phyloP scores from a whole-genome alignment of 495 filamentous ascomycete species.

The Lentithecium fluviatile region DNA sequence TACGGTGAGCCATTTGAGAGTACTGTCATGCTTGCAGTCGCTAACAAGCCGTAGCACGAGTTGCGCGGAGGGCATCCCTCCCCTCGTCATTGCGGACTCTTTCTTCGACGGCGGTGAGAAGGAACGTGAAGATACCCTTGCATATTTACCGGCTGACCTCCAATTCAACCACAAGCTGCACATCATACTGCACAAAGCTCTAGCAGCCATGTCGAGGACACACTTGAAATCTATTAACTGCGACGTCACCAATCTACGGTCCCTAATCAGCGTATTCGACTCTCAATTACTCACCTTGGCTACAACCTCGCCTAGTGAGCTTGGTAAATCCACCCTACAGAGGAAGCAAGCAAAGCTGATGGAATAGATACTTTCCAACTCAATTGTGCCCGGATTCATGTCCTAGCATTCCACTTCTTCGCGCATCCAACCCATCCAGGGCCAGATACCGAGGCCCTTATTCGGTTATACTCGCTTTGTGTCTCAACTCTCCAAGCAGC shows the following conservation, averaged over 20 bases:
- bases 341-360: neutral
- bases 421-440: constrained; percentile 1
- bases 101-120: constrained; percentile 17
- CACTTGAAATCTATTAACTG: constrained; percentile 19
- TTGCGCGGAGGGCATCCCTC: constrained; percentile 25
- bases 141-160: constrained; percentile 5
- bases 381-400: constrained; percentile 23
- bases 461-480: constrained; percentile 20
- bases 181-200: constrained; percentile 20
- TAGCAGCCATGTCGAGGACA: constrained; percentile 13
- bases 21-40: neutral
- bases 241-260: constrained; percentile 13
- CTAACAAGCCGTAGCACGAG: constrained; percentile 14
- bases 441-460: constrained; percentile 17
- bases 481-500: constrained; percentile 12
- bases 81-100: constrained; percentile 22
- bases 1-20: neutral
- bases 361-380: constrained; percentile 25
- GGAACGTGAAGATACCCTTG: constrained; percentile 15
- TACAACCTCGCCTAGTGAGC: constrained; percentile 12
- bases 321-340: constrained; percentile 10
- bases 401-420: constrained; percentile 28
- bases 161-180: constrained; percentile 23
- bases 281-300: constrained; percentile 13
- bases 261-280: constrained; percentile 27